Conservation (phyloP, 2,329 filamentous ascomycete species). For the Ophiostoma ulmi region DNA sequence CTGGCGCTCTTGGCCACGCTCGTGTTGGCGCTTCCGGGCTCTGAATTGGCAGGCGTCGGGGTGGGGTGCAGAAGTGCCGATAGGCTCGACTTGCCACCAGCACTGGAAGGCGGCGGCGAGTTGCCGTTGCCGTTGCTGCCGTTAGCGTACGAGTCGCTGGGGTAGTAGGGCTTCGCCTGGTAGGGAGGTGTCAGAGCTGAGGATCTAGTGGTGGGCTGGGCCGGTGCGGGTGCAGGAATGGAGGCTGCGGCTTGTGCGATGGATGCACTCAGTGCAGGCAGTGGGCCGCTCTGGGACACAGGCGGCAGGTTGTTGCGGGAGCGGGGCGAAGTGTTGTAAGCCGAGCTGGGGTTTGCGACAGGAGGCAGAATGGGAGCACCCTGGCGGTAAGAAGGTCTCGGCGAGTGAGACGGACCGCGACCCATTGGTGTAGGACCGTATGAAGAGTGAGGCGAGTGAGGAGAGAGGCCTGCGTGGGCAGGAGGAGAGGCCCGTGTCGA, state of each 20-base stretch:
- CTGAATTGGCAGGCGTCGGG: conserved; percentile 44
- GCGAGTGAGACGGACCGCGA: conserved; percentile 18
- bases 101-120: conserved; percentile 21
- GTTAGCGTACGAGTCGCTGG: conserved; percentile 26
- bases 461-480: conserved; percentile 7
- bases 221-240: not conserved
- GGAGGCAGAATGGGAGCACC: conserved; percentile 22
- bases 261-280: conserved; percentile 19
- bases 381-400: conserved; percentile 25
- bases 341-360: conserved; percentile 15
- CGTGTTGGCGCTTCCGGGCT: conserved; percentile 37
- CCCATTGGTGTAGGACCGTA: conserved; percentile 10
- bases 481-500: conserved; percentile 12
- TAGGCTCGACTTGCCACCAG: conserved; percentile 42
- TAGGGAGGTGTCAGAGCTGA: conserved; percentile 27
- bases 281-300: conserved; percentile 18
- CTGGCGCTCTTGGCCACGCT: conserved; percentile 40
- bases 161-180: conserved; percentile 33
- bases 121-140: conserved; percentile 27
- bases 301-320: conserved; percentile 22
- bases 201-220: not conserved
- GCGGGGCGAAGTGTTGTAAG: conserved; percentile 19
- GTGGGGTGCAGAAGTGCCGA: conserved; percentile 50
- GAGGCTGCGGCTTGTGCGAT: not conserved
- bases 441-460: conserved; percentile 16